Evolutionary conservation across 805 yeast species (phyloP).

Genomic region (Sungouiella thailandica): DNA sequence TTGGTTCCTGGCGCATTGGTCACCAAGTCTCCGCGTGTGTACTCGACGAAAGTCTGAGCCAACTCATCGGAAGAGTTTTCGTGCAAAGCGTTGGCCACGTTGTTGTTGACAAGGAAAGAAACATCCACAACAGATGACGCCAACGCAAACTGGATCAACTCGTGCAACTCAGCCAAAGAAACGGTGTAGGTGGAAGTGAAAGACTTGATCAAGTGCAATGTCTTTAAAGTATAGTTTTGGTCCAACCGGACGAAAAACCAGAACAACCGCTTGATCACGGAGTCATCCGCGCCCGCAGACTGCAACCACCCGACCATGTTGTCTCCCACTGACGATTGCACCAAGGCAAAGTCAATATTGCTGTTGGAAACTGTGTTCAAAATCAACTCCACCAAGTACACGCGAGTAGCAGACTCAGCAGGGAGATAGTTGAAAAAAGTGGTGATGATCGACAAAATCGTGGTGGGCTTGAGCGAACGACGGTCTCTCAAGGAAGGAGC

Average conservation of each 20-base stretch:
- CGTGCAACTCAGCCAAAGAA: constrained; percentile 20
- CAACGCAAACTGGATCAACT: constrained; percentile 34
- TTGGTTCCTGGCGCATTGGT: constrained; percentile 17
- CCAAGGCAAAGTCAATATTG: constrained; percentile 26
- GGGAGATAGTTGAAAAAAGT: constrained; percentile 40
- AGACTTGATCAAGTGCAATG: constrained; percentile 32
- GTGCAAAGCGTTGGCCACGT: constrained; percentile 31
- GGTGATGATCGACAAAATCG: constrained; percentile 36
- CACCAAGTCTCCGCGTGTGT: constrained; percentile 33
- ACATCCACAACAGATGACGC: constrained; percentile 34
- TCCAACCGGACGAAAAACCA: constrained; percentile 38
- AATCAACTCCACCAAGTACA: constrained; percentile 26
- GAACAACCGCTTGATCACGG: constrained; percentile 25
- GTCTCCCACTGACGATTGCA: constrained; percentile 32
- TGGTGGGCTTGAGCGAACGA: constrained; percentile 37
- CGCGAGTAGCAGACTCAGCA: constrained; percentile 26
- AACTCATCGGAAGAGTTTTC: constrained; percentile 23
- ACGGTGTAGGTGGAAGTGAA: constrained; percentile 27
- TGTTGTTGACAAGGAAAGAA: constrained; percentile 38
- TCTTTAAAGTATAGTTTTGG: constrained; percentile 19
- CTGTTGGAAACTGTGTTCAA: constrained; percentile 27
- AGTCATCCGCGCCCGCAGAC: constrained; percentile 26
- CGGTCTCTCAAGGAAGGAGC: constrained; percentile 41
- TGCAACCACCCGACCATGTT: constrained; percentile 34
- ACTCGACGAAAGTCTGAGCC: constrained; percentile 26